Base-by-base conservation (phyloP, 106 monocot genomes). In the Xerophyta viscosa region DNA sequence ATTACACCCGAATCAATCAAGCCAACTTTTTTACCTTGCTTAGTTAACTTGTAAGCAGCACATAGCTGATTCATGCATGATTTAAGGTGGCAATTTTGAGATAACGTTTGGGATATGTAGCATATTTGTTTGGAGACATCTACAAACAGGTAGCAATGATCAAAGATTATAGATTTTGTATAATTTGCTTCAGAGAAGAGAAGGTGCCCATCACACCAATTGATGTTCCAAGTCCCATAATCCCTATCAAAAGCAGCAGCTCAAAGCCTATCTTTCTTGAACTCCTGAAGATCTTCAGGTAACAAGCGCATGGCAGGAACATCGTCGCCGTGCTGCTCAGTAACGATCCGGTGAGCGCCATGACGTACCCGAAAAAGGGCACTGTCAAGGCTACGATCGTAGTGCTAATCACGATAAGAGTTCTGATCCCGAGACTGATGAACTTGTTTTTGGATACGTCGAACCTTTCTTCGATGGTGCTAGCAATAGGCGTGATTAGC, bases 261-360 rank as follows among this genome's bases (percentile, higher is more conserved):
- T 93, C 80, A 7, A 59, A 3, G 4, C 74, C 48, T 33, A 56
- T 46, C 20, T 45, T 41, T 28, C 27, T 30, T 1, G 53, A 68
- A 14, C 7, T 22, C 63, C 46, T 78, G 31, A 79, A 79, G 23
- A 93, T 77, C 77, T 77, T 87, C 14, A 93, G 67, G 59, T 93
- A 93, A 50, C 92, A 93, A 9, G 64, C 14, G 58, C 80, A 92
- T 5, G 92, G 92, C n/a, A 92, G 23, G 37, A 92, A 13, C 21
- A 92, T 74, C 0, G 83, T 77, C 0, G 79, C 77, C 4, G 80
- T 80, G 65, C 66, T 77, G 57, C 92, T 80, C 5, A 87, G 48
- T 41, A 87, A 72, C 2, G 92, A 83, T 6, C 92, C 92, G 0
- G 77, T 87, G 18, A 92, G 77, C 1, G 83, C 80, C 46, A 80